Percentiles rank a stretch among this genome's conserved stretches.
Evolutionary conservation across 2,329 filamentous ascomycete genomes (phyloP).

Genomic region (Didymella exigua): DNA sequence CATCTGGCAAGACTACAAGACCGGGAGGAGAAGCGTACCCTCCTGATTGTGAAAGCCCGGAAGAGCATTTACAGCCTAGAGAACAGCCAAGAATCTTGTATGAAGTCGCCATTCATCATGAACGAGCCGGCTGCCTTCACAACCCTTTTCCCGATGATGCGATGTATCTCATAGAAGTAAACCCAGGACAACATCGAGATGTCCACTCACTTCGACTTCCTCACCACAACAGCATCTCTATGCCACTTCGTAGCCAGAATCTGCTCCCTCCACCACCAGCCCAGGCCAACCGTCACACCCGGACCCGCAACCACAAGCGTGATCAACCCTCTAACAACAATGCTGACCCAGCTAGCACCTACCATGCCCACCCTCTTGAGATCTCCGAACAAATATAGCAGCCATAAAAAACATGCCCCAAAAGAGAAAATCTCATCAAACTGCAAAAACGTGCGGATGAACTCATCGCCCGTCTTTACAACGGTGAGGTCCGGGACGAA

Average conservation of each 20-base stretch:
- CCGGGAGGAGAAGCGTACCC: no score
- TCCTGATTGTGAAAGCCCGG: no score
- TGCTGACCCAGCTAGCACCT: slow-evolving; percentile 15
- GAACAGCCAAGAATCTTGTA: no score
- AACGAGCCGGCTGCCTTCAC: no score
- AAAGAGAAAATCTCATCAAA: slow-evolving; percentile 20
- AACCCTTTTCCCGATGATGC: no score
- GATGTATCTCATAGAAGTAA: no score
- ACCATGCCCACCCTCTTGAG: slow-evolving; percentile 21
- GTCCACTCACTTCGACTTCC: slow-evolving; percentile 10
- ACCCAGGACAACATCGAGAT: no score
- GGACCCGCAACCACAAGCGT: slow-evolving; percentile 13
- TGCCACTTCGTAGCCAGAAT: slow-evolving; percentile 20
- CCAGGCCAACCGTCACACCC: slow-evolving; percentile 15
- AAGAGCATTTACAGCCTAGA: no score
- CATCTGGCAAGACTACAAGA: no score
- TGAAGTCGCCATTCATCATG: no score
- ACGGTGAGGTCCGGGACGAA: slow-evolving; percentile 15
- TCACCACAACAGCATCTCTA: slow-evolving; percentile 17
- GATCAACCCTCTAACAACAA: slow-evolving; percentile 10
- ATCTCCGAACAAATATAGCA: slow-evolving; percentile 22
- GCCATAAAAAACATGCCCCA: slow-evolving; percentile 13
- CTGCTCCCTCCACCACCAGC: slow-evolving; percentile 21
- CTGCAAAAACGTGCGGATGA: slow-evolving; percentile 19
- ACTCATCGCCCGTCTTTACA: slow-evolving; percentile 15